Base-by-base conservation (phyloP, 2,329 filamentous ascomycete genomes). In the Colletotrichum cereale region DNA sequence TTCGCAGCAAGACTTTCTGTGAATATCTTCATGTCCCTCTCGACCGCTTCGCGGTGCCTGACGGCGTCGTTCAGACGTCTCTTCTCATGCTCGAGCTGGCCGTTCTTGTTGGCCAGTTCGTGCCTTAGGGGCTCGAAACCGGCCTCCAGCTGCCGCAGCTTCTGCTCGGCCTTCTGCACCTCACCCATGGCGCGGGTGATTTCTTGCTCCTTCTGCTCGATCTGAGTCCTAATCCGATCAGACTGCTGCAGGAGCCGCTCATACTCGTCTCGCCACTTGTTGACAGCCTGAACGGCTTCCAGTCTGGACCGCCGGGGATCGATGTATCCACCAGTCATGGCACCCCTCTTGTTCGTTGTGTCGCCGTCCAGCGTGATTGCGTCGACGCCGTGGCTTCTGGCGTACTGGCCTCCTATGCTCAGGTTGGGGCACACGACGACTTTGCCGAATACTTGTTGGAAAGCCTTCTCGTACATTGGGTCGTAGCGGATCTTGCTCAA, bases 301-400 rank as follows among this genome's bases (percentile, higher is more conserved):
- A 98, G 86, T 29, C 96, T 92, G 1, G 96, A 98, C 75, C 91
- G 92, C 42, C 93, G 89, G 14, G 93, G 90, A 78, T 99, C 96
- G 73, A 97, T 92, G 79, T 92, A 99, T 76, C 96, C 96, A 85
- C 96, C 96, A 60, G 95, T 98, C 85, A 99, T 90, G 18, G 95
- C 96, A 82, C 96, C 96, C 76, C 96, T 93, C 84, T 97, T 97
- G 83, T 98, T 97, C 1, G 95, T 95, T 40, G 94, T 94, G 81
- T 98, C 96, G 80, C 96, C 96, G 68, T 98, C 95, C 4, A 94
- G 93, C 0, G 96, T 99, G 75, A 99, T 97, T 42, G 94, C 95
- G 76, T 95, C 95, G 31, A 98, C 91, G 24, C 93, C 93, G 77
- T 98, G 96, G 76, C 93, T 97, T 77, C 96, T 90, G 29, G 96